Conservation (phyloP, 768 basidiomycete species). For the Tulasnella sp. region DNA sequence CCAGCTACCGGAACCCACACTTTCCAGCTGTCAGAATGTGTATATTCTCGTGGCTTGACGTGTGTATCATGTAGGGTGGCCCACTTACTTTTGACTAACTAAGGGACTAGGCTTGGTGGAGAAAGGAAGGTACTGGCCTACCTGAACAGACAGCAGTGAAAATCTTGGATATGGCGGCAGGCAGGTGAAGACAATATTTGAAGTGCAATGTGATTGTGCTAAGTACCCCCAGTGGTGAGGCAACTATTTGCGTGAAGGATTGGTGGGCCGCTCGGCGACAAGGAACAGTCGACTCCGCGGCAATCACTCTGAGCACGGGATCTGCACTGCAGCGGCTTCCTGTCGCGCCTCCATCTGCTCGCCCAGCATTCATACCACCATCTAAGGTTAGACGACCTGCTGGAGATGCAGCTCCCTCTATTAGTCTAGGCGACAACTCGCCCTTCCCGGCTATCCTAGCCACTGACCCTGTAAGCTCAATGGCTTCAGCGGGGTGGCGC, state of each 20-base stretch:
- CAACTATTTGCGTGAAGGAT: conserved; percentile 54
- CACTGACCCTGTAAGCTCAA: conserved; percentile 51
- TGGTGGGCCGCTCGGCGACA: conserved; percentile 50
- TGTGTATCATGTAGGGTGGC: conserved; percentile 36
- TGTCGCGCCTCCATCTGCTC: neutral
- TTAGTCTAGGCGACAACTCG: conserved; percentile 37
- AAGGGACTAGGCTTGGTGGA: conserved; percentile 43
- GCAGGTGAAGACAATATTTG: conserved; percentile 29
- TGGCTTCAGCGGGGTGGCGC: neutral
- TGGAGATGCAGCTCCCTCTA: conserved; percentile 29
- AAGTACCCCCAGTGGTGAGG: conserved; percentile 54
- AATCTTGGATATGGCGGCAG: conserved; percentile 62
- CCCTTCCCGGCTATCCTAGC: conserved; percentile 41
- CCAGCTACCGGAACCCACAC: conserved; percentile 70
- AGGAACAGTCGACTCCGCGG: neutral
- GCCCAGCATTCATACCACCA: conserved; percentile 28
- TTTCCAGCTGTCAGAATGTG: conserved; percentile 61
- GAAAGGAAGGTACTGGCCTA: conserved; percentile 41
- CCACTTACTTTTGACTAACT: conserved; percentile 21
- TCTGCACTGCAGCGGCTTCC: neutral
- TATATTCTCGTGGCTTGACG: conserved; percentile 53
- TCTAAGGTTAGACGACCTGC: conserved; percentile 31
- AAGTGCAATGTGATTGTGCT: neutral
- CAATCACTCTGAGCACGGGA: conserved; percentile 35
- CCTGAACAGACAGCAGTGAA: conserved; percentile 38